A percentile compares a stretch with the other conserved stretches of the same genome.
phyloP scores from a whole-genome alignment of 768 basidiomycete species.

The Paxillus rubicundulus region DNA sequence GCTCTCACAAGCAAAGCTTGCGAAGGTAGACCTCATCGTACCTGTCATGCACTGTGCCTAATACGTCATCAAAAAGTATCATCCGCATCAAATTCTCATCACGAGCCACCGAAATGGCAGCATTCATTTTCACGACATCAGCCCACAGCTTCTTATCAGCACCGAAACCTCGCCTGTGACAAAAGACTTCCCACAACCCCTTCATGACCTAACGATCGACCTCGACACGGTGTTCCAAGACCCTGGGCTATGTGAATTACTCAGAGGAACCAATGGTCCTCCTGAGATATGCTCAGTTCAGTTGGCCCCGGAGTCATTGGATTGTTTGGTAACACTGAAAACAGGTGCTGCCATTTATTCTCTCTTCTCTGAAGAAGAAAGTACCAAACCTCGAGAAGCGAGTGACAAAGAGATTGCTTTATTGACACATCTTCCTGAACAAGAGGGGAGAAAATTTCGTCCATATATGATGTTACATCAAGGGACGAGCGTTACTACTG shows the following conservation, averaged over 20 bases:
- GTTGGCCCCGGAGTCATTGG: conserved; percentile 55
- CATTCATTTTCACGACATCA: conserved; percentile 73
- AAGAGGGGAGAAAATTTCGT: conserved; percentile 44
- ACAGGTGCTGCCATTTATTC: conserved; percentile 58
- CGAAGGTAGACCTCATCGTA: conserved; percentile 44
- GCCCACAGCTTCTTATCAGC: conserved; percentile 59
- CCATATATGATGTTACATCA: conserved; percentile 61
- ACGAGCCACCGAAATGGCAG: conserved; percentile 62
- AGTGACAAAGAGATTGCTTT: conserved; percentile 51
- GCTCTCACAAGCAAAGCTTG: conserved; percentile 48
- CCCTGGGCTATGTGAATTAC: conserved; percentile 32
- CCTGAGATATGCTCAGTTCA: conserved; percentile 43
- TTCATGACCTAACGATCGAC: conserved; percentile 62
- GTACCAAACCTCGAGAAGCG: conserved; percentile 18
- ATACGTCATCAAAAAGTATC: conserved; percentile 39
- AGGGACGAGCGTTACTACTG: conserved; percentile 45
- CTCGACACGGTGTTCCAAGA: conserved; percentile 50
- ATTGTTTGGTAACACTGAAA: conserved; percentile 50
- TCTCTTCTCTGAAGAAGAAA: conserved; percentile 24
- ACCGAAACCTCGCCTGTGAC: conserved; percentile 48
- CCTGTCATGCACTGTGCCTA: not conserved
- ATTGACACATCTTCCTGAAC: conserved; percentile 47
- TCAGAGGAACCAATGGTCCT: conserved; percentile 18
- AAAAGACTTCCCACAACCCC: conserved; percentile 61
- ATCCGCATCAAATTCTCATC: conserved; percentile 62